phyloP scores from a whole-genome alignment of 345 rosid species.

The Citrus sp. region DNA sequence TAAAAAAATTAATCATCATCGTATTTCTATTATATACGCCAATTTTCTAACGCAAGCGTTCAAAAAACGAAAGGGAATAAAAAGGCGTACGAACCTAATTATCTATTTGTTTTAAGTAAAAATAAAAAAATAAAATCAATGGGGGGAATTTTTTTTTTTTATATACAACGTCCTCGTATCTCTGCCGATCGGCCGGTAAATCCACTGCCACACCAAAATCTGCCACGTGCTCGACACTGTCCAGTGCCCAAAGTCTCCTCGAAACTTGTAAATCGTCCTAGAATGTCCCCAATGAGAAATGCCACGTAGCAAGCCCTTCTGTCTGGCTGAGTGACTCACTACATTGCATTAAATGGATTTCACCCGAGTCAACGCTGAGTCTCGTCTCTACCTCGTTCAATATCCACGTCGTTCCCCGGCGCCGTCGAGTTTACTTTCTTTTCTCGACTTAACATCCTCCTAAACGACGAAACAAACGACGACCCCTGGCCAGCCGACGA shows the following conservation, averaged over 20 bases:
- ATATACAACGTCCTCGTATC: background rate
- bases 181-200: background rate
- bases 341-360: too few relatives aligned
- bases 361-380: background rate
- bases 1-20: background rate
- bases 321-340: background rate
- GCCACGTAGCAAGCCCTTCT: background rate
- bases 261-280: background rate
- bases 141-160: background rate
- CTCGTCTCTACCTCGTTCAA: constrained; percentile 41
- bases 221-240: background rate
- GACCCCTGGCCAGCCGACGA: constrained; percentile 35
- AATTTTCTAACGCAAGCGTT: background rate
- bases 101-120: background rate
- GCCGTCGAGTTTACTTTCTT: constrained; percentile 34
- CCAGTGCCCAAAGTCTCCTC: background rate
- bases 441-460: constrained; percentile 52
- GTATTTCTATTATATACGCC: background rate
- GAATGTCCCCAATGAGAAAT: background rate
- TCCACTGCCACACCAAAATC: background rate
- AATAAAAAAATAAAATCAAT: background rate
- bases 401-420: constrained; percentile 35
- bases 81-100: background rate
- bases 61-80: too few relatives aligned
- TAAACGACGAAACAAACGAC: constrained; percentile 55